These are phyloP conservation scores for Orobanche coerulescens DNA, from an alignment of 257 asterid species.

Conservation along the genomic window DNA sequence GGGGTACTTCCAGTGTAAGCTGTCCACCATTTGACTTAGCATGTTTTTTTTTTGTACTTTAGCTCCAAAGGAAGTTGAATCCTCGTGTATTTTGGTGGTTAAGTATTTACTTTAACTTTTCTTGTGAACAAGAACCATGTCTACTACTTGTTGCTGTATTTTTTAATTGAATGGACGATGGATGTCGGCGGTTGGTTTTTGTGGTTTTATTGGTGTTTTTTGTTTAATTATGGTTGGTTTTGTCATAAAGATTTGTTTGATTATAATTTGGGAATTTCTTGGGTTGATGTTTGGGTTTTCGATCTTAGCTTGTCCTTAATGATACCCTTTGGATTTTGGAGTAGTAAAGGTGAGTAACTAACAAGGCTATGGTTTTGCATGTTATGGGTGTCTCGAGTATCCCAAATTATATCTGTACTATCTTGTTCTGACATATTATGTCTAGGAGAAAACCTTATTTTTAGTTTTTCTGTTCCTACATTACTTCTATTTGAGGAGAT, in stretches of 20 bases:
- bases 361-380: background rate
- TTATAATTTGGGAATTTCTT: background rate
- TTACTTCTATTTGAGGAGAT: background rate
- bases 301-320: background rate
- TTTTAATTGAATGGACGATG: background rate
- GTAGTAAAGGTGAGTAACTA: background rate
- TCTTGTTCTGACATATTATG: background rate
- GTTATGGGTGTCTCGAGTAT: background rate
- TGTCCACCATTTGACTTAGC: background rate
- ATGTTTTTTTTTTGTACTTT: background rate
- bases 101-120: background rate
- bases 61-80: background rate
- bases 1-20: background rate
- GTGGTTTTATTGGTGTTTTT: background rate
- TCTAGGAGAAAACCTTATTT: conserved; percentile 2
- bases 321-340: background rate
- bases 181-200: background rate
- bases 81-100: background rate
- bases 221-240: background rate
- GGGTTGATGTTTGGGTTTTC: background rate
- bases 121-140: background rate
- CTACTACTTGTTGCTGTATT: background rate
- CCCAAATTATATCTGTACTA: background rate
- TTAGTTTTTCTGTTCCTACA: background rate
- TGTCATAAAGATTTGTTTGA: conserved; percentile 1